Conservation (phyloP, 2,329 filamentous ascomycete species). For the Aspergillus bombycis region DNA sequence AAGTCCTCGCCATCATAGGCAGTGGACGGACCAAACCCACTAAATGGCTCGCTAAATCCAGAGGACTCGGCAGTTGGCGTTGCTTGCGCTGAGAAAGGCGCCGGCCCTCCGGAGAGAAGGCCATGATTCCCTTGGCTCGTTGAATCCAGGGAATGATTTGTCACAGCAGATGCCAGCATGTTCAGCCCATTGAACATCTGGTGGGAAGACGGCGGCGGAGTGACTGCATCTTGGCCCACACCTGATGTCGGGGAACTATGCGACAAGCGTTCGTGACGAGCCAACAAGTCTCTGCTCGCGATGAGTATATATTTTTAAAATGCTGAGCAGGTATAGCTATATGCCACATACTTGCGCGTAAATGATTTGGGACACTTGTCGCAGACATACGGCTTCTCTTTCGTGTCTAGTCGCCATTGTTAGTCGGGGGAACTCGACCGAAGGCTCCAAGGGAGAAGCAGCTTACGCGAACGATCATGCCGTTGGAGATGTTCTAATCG, state of each 20-base stretch:
- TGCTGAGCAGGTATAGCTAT: not conserved
- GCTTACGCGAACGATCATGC: constrained; percentile 39
- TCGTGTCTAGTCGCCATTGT: constrained; percentile 33
- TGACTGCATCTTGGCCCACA: constrained; percentile 5
- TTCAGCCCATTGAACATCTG: constrained; percentile 31
- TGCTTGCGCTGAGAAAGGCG: constrained; percentile 9
- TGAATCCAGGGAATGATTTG: constrained; percentile 23
- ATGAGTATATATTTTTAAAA: constrained; percentile 6
- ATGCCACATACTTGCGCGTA: constrained; percentile 33
- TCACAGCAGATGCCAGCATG: constrained; percentile 33
- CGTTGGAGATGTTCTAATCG: constrained; percentile 41
- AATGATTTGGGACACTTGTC: constrained; percentile 37
- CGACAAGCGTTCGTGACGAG: constrained; percentile 35
- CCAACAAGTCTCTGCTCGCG: constrained; percentile 33
- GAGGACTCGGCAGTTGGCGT: constrained; percentile 19
- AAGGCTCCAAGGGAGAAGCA: not conserved
- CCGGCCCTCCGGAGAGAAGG: constrained; percentile 17
- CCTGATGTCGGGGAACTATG: constrained; percentile 24
- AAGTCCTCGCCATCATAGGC: constrained; percentile 38
- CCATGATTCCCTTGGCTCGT: not conserved
- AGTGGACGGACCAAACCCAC: constrained; percentile 25
- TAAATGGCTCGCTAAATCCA: constrained; percentile 26
- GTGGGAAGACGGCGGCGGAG: constrained; percentile 23
- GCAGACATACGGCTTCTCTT: constrained; percentile 38
- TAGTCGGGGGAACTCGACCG: not conserved